These are phyloP conservation scores for Oryza rufipogon DNA, from an alignment of 176 grass and related monocot genomes.

Conservation along the genomic window DNA sequence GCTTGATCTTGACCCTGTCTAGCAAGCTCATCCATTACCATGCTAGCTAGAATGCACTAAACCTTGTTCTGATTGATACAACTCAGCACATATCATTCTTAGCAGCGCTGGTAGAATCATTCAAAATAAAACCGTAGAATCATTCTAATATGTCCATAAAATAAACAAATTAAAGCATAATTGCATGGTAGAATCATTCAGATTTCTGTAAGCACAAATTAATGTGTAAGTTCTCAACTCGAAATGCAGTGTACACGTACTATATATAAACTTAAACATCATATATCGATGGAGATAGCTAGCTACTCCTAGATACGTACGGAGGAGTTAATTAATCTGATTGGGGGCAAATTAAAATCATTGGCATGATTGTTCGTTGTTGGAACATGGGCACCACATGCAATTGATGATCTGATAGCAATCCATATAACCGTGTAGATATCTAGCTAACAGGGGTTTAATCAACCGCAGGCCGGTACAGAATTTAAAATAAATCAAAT, in stretches of 20 bases:
- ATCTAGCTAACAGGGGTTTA: no score
- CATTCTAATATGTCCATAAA: neutral
- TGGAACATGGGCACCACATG: neutral
- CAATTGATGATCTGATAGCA: neutral
- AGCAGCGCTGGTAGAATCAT: no score
- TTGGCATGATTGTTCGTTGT: neutral
- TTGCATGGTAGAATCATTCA: neutral
- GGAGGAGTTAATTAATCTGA: neutral
- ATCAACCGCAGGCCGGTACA: neutral
- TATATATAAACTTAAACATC: neutral
- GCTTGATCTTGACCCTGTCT: neutral
- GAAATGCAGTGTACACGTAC: neutral
- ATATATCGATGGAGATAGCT: neutral
- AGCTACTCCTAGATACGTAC: neutral
- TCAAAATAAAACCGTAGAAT: neutral
- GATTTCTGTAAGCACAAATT: neutral
- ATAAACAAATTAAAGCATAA: neutral
- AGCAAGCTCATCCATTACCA: neutral
- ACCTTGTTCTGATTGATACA: neutral
- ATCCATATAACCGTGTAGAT: no score
- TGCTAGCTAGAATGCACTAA: neutral
- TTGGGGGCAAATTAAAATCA: neutral
- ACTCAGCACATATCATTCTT: neutral
- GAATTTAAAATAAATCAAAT: neutral
- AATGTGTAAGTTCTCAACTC: neutral